Percentiles rank a stretch among this genome's conserved stretches.
Evolutionary conservation across 1,284 basidiomycete species (phyloP).

Genomic region (Athelia psychrophila): DNA sequence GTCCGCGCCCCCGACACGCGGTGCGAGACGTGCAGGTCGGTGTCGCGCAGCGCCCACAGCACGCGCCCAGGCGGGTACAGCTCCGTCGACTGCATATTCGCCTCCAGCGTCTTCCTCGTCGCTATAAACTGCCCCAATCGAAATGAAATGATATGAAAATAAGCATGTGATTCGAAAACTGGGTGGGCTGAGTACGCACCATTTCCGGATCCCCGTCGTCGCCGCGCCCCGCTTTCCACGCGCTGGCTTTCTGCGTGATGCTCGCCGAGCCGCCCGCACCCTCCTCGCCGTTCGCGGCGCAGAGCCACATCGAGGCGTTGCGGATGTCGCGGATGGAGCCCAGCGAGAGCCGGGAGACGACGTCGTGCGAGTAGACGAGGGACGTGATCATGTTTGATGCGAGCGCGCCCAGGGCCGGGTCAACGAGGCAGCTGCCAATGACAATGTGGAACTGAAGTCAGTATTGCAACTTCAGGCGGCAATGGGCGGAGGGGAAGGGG

Average conservation of each 20-base stretch:
- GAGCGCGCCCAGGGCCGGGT: conserved; percentile 51
- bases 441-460: too few relatives aligned
- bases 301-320: conserved; percentile 75
- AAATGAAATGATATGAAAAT: conserved; percentile 5
- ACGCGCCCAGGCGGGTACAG: conserved; percentile 80
- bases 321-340: conserved; percentile 77
- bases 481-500: background rate
- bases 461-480: too few relatives aligned
- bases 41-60: conserved; percentile 73
- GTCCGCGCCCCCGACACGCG: background rate
- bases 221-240: conserved; percentile 55
- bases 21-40: conserved; percentile 54
- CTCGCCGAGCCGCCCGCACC: conserved; percentile 58
- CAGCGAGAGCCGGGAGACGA: conserved; percentile 75
- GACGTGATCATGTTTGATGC: conserved; percentile 65
- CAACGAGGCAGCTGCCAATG: conserved; percentile 53
- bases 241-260: conserved; percentile 57
- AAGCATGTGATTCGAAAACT: conserved; percentile 6
- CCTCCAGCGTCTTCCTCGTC: conserved; percentile 79
- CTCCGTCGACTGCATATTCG: conserved; percentile 76
- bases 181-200: conserved; percentile 38
- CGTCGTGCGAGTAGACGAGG: conserved; percentile 80
- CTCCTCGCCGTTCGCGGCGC: conserved; percentile 57
- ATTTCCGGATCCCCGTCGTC: conserved; percentile 57
- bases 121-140: conserved; percentile 57